Evolutionary conservation across 306 rosid species (phyloP), one percentile per base, ranked within the genome.

Genomic region (Glycine tomentella): DNA sequence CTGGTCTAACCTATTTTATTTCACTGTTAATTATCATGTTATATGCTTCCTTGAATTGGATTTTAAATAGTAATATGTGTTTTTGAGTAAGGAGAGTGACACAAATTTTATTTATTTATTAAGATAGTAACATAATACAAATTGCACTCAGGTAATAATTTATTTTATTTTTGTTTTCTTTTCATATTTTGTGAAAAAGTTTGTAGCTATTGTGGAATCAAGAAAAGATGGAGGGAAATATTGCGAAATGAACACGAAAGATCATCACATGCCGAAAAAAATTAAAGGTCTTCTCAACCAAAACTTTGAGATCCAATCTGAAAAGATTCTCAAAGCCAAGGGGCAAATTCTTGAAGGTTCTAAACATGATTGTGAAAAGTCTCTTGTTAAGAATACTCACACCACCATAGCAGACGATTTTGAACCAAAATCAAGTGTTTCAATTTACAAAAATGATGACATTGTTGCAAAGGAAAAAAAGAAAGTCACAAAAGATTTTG

Each of bases 191-290:
- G 0, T 48, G n/a, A 55, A 48, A 4, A 80, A 85, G 88, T 34
- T 66, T 53, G 50, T 16, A 57, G 45, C 55, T 33, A 53, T 0
- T 0, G 64, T 53, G 3, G 75, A 77, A 44, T 72, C 86, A 72
- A 83, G 83, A 78, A 78, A 72, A 46, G 80, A 66, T 16, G 3
- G 15, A 3, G 78, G 65, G 3, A 78, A 77, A 42, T 58, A 81
- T 3, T 85, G 88, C 86, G 72, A 75, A 57, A 45, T 20, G 68
- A 25, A 25, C 2, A 50, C 72, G 79, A 84, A 76, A 76, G 72
- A 81, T 11, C 76, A 81, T 3, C 9, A 59, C 33, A 59, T 65
- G 72, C 63, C 63, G 6, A 11, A 66, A 50, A 82, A 75, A 53
- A 62, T 33, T 68, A 55, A 45, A 46, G 74, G 77, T 15, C 63